Base-by-base conservation (phyloP, 805 yeast genomes). In the Ogataea neopini region DNA sequence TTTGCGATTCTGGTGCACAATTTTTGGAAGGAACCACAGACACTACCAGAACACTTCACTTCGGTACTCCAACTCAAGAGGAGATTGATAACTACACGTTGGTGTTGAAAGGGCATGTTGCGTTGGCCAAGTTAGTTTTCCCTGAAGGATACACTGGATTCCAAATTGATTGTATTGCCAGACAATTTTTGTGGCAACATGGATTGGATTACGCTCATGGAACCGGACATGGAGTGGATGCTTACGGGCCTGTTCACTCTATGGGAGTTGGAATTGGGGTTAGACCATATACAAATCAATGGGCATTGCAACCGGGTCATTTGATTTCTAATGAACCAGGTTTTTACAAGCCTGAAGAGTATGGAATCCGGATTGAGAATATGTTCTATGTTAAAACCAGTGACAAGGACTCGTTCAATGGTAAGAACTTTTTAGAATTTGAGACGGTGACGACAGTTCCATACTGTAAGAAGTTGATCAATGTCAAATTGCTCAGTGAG, bases 11-110 rank as follows among this genome's bases (percentile, higher is more conserved):
- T 2, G 86, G 86, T 6, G 72, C 81, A 10, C 86, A 81, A 54
- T 81, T 76, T 54, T 68, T 78, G 48, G 84, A 80, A 48, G 86
- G 86, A 28, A 81, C 86, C 6, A 81, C 86, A 1, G 86, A 81
- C 62, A 78, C 79, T 4, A 81, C 86, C 6, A 70, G 86, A 62
- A 81, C 86, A 1, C 54, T 79, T 13, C 85, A 81, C 62, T 77
- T 79, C 54, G 71, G 71, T 6, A 57, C 53, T 3, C 85, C 86
- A 25, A 59, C 71, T 0, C 51, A 60, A 3, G 79, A 74, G 38
- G 77, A 80, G 57, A 68, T 65, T 18, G 69, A 64, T 39, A 74
- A 76, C 51, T 81, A 80, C 60, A 80, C 85, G 0, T 65, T 76
- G 35, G 86, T 81, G 3, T 72, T 81, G 56, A 79, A 79, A 60